Evolutionary conservation across 805 yeast genomes (phyloP), one percentile per base, ranked within the genome.

Genomic region (Lachancea fermentati): DNA sequence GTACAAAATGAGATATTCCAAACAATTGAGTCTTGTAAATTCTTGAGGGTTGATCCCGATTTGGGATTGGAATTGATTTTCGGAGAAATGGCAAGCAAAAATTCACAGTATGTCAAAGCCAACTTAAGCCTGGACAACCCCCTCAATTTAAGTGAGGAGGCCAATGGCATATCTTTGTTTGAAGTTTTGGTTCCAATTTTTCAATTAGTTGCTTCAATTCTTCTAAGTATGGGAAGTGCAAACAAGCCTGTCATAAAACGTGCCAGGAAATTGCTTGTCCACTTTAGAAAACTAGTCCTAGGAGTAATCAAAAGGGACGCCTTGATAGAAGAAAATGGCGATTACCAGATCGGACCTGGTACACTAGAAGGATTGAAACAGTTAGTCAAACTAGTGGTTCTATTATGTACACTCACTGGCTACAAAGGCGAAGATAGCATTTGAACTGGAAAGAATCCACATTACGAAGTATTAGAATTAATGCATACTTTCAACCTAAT

Each of bases 151-250:
- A 60, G 54, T 8, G 54, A 52, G 22, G 49, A 54, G 17, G 43
- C 52, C 5, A 54, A 52, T 26, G 62, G 56, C 1, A 50, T 82
- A 3, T 78, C 88, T 0, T 67, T 76, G 37, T 79, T 76, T 55
- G 94, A 85, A 44, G 63, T 85, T 14, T 67, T 85, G 30, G 71
- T 81, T 25, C 93, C 95, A 0, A 67, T 81, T 2, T 82, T 86
- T 58, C 95, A 85, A 52, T 63, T 87, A 34, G 67, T 86, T 2
- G 61, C 78, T 7, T 78, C 94, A 0, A 66, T 84, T 5, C 63
- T 83, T 3, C 65, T 88, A 7, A 76, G 94, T 2, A 74, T 85
- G 68, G 95, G 96, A 0, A 80, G 89, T 4, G 78, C 80, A 32
- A 85, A 85, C 58, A 71, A 68, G 43, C 69, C 74, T 1, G 78